A percentile compares a stretch with the other conserved stretches of the same genome.
phyloP scores from a whole-genome alignment of 129 eudicot genomes.

The Artemisia tridentata region DNA sequence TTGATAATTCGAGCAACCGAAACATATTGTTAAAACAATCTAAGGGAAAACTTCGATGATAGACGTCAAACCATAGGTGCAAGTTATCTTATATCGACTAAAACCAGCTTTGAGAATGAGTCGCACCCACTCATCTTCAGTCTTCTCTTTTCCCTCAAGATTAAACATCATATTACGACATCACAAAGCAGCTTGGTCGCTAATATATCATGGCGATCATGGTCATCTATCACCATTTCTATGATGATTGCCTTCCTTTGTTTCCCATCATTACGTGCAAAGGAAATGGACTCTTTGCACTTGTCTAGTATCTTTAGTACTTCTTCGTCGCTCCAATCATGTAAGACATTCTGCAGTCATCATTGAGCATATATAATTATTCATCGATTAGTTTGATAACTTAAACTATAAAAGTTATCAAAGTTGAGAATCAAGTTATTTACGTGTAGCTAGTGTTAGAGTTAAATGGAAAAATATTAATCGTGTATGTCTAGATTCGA shows the following conservation, averaged over 20 bases:
- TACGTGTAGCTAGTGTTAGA: too few species aligned
- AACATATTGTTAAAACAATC: background rate
- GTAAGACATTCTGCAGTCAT: slow-evolving; percentile 27
- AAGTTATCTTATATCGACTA: slow-evolving; percentile 26
- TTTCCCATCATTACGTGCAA: slow-evolving; percentile 5
- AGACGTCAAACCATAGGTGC: slow-evolving; percentile 23
- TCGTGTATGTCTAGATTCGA: too few species aligned
- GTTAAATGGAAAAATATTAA: too few species aligned
- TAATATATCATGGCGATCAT: slow-evolving; percentile 10
- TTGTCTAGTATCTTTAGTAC: slow-evolving; percentile 30
- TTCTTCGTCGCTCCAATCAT: slow-evolving; percentile 34
- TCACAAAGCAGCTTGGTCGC: slow-evolving; percentile 30
- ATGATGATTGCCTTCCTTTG: slow-evolving; percentile 33
- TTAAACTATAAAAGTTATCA: background rate
- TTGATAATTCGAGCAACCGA: too few species aligned
- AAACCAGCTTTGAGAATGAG: slow-evolving; percentile 22
- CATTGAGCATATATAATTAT: too few species aligned
- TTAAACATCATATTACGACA: slow-evolving; percentile 26
- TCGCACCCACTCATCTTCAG: slow-evolving; percentile 20
- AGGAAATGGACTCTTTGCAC: slow-evolving; percentile 20
- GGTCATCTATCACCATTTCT: slow-evolving; percentile 33
- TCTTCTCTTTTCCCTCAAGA: slow-evolving; percentile 27
- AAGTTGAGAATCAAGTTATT: too few species aligned
- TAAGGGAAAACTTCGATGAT: slow-evolving; percentile 30
- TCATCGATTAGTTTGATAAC: too few species aligned